phyloP scores from a whole-genome alignment of 495 filamentous ascomycete species.

The Penicillium turbatum region DNA sequence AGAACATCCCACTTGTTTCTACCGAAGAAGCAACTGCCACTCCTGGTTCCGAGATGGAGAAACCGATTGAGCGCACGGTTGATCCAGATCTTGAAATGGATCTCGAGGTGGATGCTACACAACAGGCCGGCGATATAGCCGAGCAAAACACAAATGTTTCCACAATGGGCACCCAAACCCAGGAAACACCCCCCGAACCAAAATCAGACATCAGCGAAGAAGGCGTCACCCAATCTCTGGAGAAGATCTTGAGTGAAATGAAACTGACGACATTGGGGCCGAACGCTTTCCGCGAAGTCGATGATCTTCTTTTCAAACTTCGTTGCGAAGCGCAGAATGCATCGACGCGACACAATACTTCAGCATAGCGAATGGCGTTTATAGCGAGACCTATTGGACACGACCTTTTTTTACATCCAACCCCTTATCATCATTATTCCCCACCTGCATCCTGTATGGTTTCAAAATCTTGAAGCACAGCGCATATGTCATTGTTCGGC shows the following conservation, averaged over 20 bases:
- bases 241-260: constrained; percentile 48
- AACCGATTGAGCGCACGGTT: not conserved
- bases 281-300: constrained; percentile 53
- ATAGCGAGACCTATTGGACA: constrained; percentile 10
- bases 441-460: constrained; percentile 22
- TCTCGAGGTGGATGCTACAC: not conserved
- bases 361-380: constrained; percentile 48
- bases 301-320: constrained; percentile 65
- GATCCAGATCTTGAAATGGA: constrained; percentile 20
- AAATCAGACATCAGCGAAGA: constrained; percentile 9
- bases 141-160: constrained; percentile 7
- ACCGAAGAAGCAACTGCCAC: constrained; percentile 21
- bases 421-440: constrained; percentile 17
- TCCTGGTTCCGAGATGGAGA: constrained; percentile 11
- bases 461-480: not conserved
- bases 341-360: constrained; percentile 41
- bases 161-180: constrained; percentile 19
- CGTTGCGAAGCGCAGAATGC: constrained; percentile 61
- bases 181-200: constrained; percentile 1
- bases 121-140: not conserved
- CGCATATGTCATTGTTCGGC: not conserved
- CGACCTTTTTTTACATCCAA: constrained; percentile 11
- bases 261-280: constrained; percentile 47
- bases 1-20: constrained; percentile 8
- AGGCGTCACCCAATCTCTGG: constrained; percentile 47